A percentile compares a stretch with the other conserved stretches of the same genome.
phyloP scores from a whole-genome alignment of 164 flowering plant species.

The Tetrastigma voinierianum region DNA sequence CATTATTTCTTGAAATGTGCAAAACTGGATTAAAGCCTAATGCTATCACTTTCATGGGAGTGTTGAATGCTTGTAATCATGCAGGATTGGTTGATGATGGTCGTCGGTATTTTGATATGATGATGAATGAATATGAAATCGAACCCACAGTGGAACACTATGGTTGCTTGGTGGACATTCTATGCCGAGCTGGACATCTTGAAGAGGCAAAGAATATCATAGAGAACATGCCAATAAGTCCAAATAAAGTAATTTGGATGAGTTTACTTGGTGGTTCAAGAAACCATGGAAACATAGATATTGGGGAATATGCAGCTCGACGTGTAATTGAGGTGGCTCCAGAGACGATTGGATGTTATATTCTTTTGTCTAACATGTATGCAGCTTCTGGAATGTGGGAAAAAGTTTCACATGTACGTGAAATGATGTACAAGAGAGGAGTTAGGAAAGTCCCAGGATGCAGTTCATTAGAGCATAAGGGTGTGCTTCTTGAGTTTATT shows the following conservation, averaged over 20 bases:
- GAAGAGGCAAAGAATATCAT: slow-evolving; percentile 26
- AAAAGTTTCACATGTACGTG: slow-evolving; percentile 24
- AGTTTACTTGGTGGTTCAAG: slow-evolving; percentile 29
- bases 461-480: slow-evolving; percentile 25
- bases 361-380: slow-evolving; percentile 34
- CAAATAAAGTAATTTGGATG: slow-evolving; percentile 33
- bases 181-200: slow-evolving; percentile 30
- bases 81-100: slow-evolving; percentile 37
- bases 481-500: slow-evolving; percentile 24
- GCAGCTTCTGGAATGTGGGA: slow-evolving; percentile 28
- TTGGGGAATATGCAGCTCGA: slow-evolving; percentile 33
- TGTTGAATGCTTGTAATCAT: slow-evolving; percentile 39
- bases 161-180: slow-evolving; percentile 35
- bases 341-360: slow-evolving; percentile 20
- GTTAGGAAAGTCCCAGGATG: slow-evolving; percentile 29
- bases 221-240: slow-evolving; percentile 32
- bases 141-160: slow-evolving; percentile 32
- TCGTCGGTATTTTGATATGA: slow-evolving; percentile 19
- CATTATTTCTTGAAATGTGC: slow-evolving; percentile 26
- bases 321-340: slow-evolving; percentile 27
- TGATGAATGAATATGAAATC: slow-evolving; percentile 25
- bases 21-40: slow-evolving; percentile 22
- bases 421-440: slow-evolving; percentile 30
- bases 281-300: slow-evolving; percentile 10
- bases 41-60: slow-evolving; percentile 29